phyloP scores from a whole-genome alignment of 257 asterid species.

The Solanum piurae region DNA sequence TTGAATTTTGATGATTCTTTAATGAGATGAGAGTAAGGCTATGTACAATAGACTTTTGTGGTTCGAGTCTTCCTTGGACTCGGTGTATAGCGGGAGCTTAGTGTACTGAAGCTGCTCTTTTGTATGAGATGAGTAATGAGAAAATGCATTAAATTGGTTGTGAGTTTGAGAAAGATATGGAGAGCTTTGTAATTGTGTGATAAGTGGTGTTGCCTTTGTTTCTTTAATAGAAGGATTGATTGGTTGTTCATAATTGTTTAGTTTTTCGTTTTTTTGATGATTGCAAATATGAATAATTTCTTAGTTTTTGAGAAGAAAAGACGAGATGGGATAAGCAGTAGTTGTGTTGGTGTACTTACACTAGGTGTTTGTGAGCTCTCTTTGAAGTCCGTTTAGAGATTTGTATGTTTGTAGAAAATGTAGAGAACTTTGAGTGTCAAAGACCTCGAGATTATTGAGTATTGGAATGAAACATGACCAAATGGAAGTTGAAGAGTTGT shows the following conservation, averaged over 20 bases:
- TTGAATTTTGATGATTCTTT: background rate
- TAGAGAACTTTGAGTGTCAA: background rate
- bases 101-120: background rate
- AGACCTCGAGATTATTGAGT: background rate
- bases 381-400: background rate
- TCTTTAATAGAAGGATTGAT: background rate
- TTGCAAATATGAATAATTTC: background rate
- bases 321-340: background rate
- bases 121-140: background rate
- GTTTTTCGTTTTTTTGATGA: background rate
- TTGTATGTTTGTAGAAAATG: background rate
- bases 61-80: rapidly evolving
- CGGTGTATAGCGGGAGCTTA: background rate
- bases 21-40: background rate
- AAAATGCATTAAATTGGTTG: background rate
- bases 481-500: background rate
- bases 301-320: background rate
- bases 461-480: background rate
- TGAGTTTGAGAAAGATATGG: background rate
- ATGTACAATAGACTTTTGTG: background rate
- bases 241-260: background rate
- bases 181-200: background rate
- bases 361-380: background rate
- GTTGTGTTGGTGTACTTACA: background rate
- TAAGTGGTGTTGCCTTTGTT: background rate